Evolutionary conservation across 2,329 filamentous ascomycete species (phyloP).

Genomic region (Septoria linicola): DNA sequence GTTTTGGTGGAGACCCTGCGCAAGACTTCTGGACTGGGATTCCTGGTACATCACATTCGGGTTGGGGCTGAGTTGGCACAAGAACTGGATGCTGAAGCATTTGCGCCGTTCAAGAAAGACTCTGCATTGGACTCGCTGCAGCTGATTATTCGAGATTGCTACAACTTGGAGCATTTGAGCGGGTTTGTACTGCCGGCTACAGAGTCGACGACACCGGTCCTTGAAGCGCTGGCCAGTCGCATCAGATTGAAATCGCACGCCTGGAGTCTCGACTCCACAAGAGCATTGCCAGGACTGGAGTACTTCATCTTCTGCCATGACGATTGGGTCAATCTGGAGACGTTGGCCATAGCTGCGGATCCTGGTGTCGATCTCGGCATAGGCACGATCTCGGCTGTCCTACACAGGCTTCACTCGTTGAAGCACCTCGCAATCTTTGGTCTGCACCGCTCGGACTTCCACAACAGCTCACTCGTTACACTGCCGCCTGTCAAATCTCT

Average conservation of each 20-base stretch:
- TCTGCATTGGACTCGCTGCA: conserved; percentile 54
- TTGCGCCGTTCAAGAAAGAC: conserved; percentile 40
- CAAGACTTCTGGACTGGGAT: conserved; percentile 51
- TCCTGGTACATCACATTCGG: conserved; percentile 54
- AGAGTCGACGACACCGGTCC: conserved; percentile 18
- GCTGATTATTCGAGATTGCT: conserved; percentile 59
- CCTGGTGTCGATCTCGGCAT: conserved; percentile 50
- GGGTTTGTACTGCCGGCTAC: conserved; percentile 51
- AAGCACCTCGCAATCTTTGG: conserved; percentile 56
- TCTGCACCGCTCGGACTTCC: conserved; percentile 55
- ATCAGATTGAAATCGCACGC: conserved; percentile 55
- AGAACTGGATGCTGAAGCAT: conserved; percentile 35
- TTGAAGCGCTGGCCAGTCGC: conserved; percentile 56
- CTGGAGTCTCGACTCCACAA: conserved; percentile 50
- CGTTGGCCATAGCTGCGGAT: conserved; percentile 52
- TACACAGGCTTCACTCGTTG: conserved; percentile 54
- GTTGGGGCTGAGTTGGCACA: conserved; percentile 50
- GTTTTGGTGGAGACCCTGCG: conserved; percentile 56
- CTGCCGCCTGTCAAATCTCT: conserved; percentile 54
- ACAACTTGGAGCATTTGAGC: conserved; percentile 55
- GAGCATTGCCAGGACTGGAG: conserved; percentile 45
- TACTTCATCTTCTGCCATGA: conserved; percentile 56
- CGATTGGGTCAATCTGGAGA: conserved; percentile 53
- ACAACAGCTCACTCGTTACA: conserved; percentile 54
- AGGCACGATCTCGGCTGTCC: conserved; percentile 54